Conservation (phyloP, 306 rosid species). For the Prunus mongolica region DNA sequence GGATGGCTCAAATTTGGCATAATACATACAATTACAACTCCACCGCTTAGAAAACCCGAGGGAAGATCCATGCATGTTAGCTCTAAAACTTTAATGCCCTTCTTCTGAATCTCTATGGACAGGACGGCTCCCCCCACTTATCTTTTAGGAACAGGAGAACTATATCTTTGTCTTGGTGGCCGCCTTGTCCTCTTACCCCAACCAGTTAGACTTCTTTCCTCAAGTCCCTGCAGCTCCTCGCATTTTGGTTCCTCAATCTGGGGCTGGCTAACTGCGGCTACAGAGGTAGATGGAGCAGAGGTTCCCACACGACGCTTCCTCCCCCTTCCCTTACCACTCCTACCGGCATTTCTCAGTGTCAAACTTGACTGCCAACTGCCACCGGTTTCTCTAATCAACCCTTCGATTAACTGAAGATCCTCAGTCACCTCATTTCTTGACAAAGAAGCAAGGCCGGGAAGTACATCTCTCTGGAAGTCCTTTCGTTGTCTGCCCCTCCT, state of each 20-base stretch:
- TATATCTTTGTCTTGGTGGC: slow-evolving; percentile 71
- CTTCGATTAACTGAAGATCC: slow-evolving; percentile 86
- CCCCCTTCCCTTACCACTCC: slow-evolving; percentile 65
- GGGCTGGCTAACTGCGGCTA: slow-evolving; percentile 31
- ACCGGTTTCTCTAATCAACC: slow-evolving; percentile 71
- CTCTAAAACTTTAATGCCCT: not conserved
- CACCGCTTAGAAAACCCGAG: not conserved
- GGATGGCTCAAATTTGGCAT: slow-evolving; percentile 2
- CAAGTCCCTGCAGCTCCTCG: slow-evolving; percentile 54
- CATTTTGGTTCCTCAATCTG: slow-evolving; percentile 53
- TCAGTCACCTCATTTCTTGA: slow-evolving; percentile 87
- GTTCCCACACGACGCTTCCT: slow-evolving; percentile 43
- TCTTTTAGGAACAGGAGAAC: slow-evolving; percentile 27
- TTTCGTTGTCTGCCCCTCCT: slow-evolving; percentile 79
- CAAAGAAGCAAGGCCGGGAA: slow-evolving; percentile 68
- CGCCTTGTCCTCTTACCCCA: slow-evolving; percentile 93
- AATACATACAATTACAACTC: slow-evolving; percentile 4
- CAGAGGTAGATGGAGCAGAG: slow-evolving; percentile 29
- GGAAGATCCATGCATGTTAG: not conserved
- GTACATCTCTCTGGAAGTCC: slow-evolving; percentile 88
- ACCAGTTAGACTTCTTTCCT: slow-evolving; percentile 66
- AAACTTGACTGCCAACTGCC: slow-evolving; percentile 70
- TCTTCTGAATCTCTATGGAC: not conserved
- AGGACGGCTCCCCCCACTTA: not conserved
- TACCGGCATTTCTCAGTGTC: slow-evolving; percentile 55